phyloP scores from a whole-genome alignment of 768 basidiomycete species.

The Hemileccinum impolitum region DNA sequence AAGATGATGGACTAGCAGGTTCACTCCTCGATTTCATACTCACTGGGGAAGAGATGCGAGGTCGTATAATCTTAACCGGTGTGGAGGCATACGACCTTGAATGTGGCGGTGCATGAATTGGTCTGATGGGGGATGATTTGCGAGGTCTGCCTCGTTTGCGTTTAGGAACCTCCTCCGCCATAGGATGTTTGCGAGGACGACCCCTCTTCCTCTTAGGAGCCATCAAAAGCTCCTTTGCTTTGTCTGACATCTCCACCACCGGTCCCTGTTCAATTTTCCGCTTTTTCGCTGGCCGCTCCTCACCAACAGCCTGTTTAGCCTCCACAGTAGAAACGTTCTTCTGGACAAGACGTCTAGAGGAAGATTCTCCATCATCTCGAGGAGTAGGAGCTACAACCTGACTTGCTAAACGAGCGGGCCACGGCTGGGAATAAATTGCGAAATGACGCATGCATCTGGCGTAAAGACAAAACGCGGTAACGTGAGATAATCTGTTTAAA shows the following conservation, averaged over 20 bases:
- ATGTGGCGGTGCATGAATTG: constrained; percentile 9
- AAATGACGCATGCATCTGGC: constrained; percentile 74
- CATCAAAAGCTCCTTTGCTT: constrained; percentile 33
- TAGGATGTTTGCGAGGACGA: constrained; percentile 34
- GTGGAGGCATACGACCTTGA: constrained; percentile 9
- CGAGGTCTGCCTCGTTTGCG: constrained; percentile 36
- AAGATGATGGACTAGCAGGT: constrained; percentile 23
- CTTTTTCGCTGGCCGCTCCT: constrained; percentile 44
- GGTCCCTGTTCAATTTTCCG: constrained; percentile 43
- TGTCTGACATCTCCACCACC: constrained; percentile 30
- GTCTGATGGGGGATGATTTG: constrained; percentile 23
- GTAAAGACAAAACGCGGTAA: constrained; percentile 12
- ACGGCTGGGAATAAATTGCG: constrained; percentile 68
- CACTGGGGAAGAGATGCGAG: constrained; percentile 16
- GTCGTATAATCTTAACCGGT: constrained; percentile 10
- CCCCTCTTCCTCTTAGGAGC: constrained; percentile 32
- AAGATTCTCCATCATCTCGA: constrained; percentile 40
- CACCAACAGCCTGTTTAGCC: constrained; percentile 49
- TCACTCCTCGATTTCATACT: constrained; percentile 22
- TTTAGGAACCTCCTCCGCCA: constrained; percentile 29
- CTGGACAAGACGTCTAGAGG: constrained; percentile 48
- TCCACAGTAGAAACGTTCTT: constrained; percentile 51
- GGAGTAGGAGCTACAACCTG: constrained; percentile 45
- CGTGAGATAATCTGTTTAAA: constrained; percentile 12
- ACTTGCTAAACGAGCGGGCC: constrained; percentile 61